Conservation (phyloP, 2,329 filamentous ascomycete genomes). For the Aspergillus tanneri region DNA sequence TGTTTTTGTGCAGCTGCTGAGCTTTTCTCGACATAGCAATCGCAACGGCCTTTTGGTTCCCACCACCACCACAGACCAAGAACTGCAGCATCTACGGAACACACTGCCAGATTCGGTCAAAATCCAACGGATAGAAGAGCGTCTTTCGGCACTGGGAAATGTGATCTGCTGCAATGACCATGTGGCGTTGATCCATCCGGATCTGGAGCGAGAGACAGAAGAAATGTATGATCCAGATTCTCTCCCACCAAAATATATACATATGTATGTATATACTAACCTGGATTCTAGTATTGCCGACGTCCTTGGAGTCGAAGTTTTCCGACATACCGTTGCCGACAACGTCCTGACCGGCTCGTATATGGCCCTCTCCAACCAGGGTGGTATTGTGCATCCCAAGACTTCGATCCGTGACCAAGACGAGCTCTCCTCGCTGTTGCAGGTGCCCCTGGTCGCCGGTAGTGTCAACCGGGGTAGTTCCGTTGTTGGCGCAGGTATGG, state of each 20-base stretch:
- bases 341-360: conserved; percentile 96
- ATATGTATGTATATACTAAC: no score
- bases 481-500: conserved; percentile 95
- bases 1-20: background rate
- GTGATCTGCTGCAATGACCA: conserved; percentile 97
- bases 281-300: conserved; percentile 83
- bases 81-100: conserved; percentile 95
- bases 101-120: conserved; percentile 86
- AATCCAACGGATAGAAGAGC: conserved; percentile 97
- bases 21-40: conserved; percentile 59
- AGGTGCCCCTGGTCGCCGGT: conserved; percentile 93
- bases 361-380: conserved; percentile 94
- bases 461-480: conserved; percentile 89
- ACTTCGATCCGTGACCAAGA: conserved; percentile 97
- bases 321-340: conserved; percentile 86
- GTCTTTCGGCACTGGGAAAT: conserved; percentile 90
- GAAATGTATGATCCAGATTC: conserved; percentile 64
- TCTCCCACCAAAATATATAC: no score
- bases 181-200: conserved; percentile 92
- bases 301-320: conserved; percentile 65
- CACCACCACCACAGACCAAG: conserved; percentile 94
- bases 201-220: conserved; percentile 95
- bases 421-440: conserved; percentile 86
- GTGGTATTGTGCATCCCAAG: conserved; percentile 95
- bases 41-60: conserved; percentile 94